phyloP scores from a whole-genome alignment of 495 filamentous ascomycete genomes.

The Aspergillus conjunctus region DNA sequence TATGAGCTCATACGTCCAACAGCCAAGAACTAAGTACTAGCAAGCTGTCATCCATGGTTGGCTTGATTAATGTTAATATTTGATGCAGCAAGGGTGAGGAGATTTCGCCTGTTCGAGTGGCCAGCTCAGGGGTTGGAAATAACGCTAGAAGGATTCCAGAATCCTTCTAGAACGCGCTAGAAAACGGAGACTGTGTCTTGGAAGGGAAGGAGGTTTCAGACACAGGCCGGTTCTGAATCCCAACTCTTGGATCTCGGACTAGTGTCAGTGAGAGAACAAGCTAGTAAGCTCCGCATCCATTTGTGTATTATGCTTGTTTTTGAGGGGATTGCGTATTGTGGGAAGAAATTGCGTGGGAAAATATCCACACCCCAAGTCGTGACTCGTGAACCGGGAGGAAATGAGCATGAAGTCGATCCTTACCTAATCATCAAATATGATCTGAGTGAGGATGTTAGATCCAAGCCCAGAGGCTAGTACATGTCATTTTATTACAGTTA shows the following conservation, averaged over 20 bases:
- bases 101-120: neutral
- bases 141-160: slow-evolving; percentile 42
- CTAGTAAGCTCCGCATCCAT: too few species aligned
- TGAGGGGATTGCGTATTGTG: too few species aligned
- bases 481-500: too few species aligned
- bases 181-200: slow-evolving; percentile 21
- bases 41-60: slow-evolving; percentile 16
- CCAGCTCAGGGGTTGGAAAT: neutral
- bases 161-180: slow-evolving; percentile 40
- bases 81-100: neutral
- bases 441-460: too few species aligned
- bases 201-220: neutral
- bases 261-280: neutral
- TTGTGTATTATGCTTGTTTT: too few species aligned
- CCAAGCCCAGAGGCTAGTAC: too few species aligned
- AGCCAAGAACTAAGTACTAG: neutral
- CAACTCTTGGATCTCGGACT: too few species aligned
- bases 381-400: too few species aligned
- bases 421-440: too few species aligned
- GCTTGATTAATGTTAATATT: slow-evolving; percentile 20
- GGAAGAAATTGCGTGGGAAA: too few species aligned
- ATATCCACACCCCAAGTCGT: too few species aligned
- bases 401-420: too few species aligned
- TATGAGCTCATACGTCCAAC: slow-evolving; percentile 1
- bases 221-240: neutral